These are phyloP conservation scores for Caryopteris hybrid DNA, from an alignment of 305 asterid genomes.

Conservation along the genomic window DNA sequence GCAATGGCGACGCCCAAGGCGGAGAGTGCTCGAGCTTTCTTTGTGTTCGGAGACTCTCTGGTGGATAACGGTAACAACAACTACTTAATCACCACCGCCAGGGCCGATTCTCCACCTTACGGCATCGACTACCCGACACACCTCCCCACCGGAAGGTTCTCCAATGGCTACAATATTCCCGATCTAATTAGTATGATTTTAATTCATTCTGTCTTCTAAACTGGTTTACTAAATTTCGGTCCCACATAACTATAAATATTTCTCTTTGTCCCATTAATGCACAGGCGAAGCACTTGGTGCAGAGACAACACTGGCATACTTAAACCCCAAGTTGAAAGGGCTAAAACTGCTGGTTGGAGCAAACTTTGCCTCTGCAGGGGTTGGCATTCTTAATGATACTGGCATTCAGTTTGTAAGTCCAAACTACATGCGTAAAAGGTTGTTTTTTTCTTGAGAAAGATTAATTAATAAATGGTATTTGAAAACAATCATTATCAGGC, in stretches of 20 bases:
- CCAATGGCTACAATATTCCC: conserved; percentile 66
- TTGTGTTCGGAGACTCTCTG: conserved; percentile 71
- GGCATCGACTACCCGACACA: conserved; percentile 70
- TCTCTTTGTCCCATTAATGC: too few relatives aligned
- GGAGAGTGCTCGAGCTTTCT: conserved; percentile 53
- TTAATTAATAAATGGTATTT: too few relatives aligned
- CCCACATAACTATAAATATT: not conserved
- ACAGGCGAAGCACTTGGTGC: conserved; percentile 40
- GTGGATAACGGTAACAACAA: conserved; percentile 77
- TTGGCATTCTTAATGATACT: conserved; percentile 52
- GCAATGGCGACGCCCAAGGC: not conserved
- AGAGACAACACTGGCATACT: conserved; percentile 43
- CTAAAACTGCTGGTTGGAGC: conserved; percentile 45
- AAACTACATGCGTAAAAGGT: too few relatives aligned
- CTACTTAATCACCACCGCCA: conserved; percentile 48
- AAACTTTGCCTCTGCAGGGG: conserved; percentile 56
- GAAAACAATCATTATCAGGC: conserved; percentile 23
- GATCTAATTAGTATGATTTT: conserved; percentile 49
- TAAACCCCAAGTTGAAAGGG: conserved; percentile 38
- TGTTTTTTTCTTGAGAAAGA: too few relatives aligned
- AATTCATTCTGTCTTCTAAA: too few relatives aligned
- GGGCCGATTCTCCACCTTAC: conserved; percentile 73
- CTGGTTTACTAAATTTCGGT: too few relatives aligned
- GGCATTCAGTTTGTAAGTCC: conserved; percentile 51
- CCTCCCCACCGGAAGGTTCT: conserved; percentile 64